Evolutionary conservation across 2,329 filamentous ascomycete species (phyloP).

Genomic region (Pyrenochaeta sp.): DNA sequence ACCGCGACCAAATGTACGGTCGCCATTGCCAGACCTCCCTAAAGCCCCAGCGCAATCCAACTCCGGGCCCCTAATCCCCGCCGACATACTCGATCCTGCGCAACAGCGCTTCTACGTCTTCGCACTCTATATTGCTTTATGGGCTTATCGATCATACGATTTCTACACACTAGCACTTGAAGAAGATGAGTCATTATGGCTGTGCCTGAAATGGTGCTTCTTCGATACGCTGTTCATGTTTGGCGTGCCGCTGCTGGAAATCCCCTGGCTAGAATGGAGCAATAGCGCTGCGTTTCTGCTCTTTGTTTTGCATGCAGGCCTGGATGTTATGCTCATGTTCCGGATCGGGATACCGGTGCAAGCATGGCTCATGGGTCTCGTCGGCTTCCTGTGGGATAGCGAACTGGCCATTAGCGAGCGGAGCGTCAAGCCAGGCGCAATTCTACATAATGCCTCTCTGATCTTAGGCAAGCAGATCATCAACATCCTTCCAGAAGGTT

Average conservation of each 20-base stretch:
- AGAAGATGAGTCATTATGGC: constrained; percentile 84
- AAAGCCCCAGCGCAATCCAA: constrained; percentile 25
- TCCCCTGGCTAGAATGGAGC: constrained; percentile 96
- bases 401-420: constrained; percentile 94
- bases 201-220: constrained; percentile 92
- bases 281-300: constrained; percentile 75
- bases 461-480: constrained; percentile 98
- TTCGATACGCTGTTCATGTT: constrained; percentile 90
- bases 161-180: constrained; percentile 81
- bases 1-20: constrained; percentile 45
- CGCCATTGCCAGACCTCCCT: constrained; percentile 46
- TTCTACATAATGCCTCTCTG: constrained; percentile 90
- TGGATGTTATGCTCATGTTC: constrained; percentile 92
- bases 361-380: constrained; percentile 74
- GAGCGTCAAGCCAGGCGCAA: constrained; percentile 85
- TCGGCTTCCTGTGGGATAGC: constrained; percentile 87
- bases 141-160: constrained; percentile 88
- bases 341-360: constrained; percentile 82
- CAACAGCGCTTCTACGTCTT: constrained; percentile 88
- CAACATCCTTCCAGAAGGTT: constrained; percentile 95
- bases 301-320: constrained; percentile 74
- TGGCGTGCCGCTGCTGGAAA: constrained; percentile 83
- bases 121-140: constrained; percentile 77
- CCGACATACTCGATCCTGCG: constrained; percentile 84
- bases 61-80: constrained; percentile 75